Evolutionary conservation across 805 yeast genomes (phyloP).

Genomic region (Candida vartiovaarae): DNA sequence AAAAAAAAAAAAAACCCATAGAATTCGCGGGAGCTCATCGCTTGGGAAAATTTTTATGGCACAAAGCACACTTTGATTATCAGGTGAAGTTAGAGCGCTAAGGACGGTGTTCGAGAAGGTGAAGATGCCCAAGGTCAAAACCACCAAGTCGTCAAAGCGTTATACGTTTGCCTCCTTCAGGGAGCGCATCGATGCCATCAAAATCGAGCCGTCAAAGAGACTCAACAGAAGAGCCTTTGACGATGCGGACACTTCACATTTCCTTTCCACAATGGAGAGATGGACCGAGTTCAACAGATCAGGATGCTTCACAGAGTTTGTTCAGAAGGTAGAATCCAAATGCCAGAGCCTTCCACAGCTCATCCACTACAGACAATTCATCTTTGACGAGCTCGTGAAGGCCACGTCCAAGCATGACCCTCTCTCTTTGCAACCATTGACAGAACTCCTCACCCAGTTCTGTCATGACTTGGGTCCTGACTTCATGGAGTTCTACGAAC

Average conservation of each 20-base stretch:
- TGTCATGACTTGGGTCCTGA: constrained; percentile 92
- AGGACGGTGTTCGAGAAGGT: too few species aligned
- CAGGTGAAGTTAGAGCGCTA: too few species aligned
- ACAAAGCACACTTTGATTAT: too few species aligned
- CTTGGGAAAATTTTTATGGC: too few species aligned
- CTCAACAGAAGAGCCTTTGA: constrained; percentile 56
- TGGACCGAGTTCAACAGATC: constrained; percentile 87
- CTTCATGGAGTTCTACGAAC: constrained; percentile 62
- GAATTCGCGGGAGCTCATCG: too few species aligned
- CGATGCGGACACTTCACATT: constrained; percentile 70
- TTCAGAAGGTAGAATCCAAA: constrained; percentile 43
- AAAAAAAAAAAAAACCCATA: too few species aligned
- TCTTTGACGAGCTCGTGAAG: constrained; percentile 44
- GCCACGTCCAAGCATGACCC: constrained; percentile 53
- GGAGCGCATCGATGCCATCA: constrained; percentile 76
- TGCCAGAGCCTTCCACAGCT: constrained; percentile 76
- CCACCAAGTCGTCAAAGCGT: constrained; percentile 43
- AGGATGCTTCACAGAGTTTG: constrained; percentile 58
- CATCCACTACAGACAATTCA: constrained; percentile 56
- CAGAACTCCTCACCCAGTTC: constrained; percentile 78
- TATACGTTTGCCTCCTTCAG: constrained; percentile 70
- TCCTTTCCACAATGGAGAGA: constrained; percentile 68
- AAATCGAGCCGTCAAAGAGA: constrained; percentile 67
- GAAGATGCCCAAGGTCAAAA: constrained; percentile 20
- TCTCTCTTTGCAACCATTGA: constrained; percentile 68